A percentile compares a stretch with the other conserved stretches of the same genome.
These are phyloP conservation scores for Mercurialis annua DNA, from an alignment of 345 rosid species.

Conservation along the genomic window DNA sequence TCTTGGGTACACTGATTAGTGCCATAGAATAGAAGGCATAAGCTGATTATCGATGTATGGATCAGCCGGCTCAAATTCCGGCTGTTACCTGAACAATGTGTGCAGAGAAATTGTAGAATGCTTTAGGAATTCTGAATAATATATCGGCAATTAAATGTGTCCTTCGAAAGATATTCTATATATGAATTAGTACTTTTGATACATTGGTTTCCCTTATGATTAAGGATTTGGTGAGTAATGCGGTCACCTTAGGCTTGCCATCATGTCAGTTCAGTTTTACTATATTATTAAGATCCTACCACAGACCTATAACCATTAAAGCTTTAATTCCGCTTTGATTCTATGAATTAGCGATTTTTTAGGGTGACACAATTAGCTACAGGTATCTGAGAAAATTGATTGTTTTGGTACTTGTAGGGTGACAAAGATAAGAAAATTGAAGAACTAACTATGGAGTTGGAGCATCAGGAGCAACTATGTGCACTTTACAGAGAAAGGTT, in stretches of 20 bases:
- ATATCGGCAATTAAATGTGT: neutral
- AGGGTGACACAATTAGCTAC: neutral
- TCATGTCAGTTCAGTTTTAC: neutral
- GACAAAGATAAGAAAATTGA: conserved; percentile 69
- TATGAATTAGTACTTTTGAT: neutral
- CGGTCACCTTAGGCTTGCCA: neutral
- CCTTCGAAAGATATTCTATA: neutral
- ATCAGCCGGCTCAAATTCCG: neutral
- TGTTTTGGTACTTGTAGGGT: conserved; percentile 39
- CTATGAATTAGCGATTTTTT: too few species aligned
- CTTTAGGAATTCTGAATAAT: neutral
- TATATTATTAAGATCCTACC: too few species aligned
- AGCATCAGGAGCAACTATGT: conserved; percentile 55
- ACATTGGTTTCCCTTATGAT: neutral
- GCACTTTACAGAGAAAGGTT: conserved; percentile 45
- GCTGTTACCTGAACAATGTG: neutral
- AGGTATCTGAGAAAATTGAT: neutral
- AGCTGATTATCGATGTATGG: neutral
- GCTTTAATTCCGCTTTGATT: neutral
- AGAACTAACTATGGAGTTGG: conserved; percentile 52
- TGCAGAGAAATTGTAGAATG: neutral
- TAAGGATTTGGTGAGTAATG: neutral
- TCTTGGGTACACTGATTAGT: neutral
- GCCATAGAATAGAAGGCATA: neutral
- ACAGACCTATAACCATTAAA: neutral